Evolutionary conservation across 345 rosid genomes (phyloP).

Genomic region (Linum trigynum): DNA sequence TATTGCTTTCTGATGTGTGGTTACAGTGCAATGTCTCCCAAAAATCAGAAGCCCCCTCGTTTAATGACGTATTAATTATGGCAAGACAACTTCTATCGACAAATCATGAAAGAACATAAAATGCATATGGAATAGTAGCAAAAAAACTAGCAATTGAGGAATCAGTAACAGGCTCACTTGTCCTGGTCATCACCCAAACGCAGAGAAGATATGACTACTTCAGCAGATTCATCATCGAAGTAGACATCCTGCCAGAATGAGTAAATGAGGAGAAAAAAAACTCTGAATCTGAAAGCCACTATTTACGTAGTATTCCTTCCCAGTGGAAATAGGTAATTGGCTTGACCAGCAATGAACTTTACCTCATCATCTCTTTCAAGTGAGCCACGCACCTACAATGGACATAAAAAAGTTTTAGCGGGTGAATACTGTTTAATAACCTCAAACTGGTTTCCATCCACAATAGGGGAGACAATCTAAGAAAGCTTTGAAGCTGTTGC

Average conservation of each 20-base stretch:
- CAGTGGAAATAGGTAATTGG: neutral
- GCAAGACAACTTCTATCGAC: too few relatives aligned
- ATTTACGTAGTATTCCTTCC: neutral
- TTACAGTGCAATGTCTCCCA: too few relatives aligned
- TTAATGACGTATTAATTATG: too few relatives aligned
- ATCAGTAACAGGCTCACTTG: conserved; percentile 37
- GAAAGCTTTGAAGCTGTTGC: too few relatives aligned
- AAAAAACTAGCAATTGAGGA: neutral
- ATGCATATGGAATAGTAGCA: too few relatives aligned
- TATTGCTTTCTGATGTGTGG: too few relatives aligned
- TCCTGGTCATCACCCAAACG: conserved; percentile 88
- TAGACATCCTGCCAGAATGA: conserved; percentile 67
- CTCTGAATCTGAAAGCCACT: neutral
- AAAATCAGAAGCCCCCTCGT: too few relatives aligned
- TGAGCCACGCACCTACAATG: conserved; percentile 62
- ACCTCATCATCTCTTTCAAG: conserved; percentile 96
- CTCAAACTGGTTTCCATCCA: neutral
- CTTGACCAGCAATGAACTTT: conserved; percentile 12
- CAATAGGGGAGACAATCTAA: neutral
- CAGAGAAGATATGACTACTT: conserved; percentile 88
- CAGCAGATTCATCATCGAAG: conserved; percentile 98
- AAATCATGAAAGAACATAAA: too few relatives aligned
- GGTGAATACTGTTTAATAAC: neutral
- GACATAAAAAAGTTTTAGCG: conserved; percentile 10
- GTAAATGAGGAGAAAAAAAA: conserved; percentile 17